phyloP scores from a whole-genome alignment of 2,329 filamentous ascomycete genomes.

The Fusarium cyanostomum region DNA sequence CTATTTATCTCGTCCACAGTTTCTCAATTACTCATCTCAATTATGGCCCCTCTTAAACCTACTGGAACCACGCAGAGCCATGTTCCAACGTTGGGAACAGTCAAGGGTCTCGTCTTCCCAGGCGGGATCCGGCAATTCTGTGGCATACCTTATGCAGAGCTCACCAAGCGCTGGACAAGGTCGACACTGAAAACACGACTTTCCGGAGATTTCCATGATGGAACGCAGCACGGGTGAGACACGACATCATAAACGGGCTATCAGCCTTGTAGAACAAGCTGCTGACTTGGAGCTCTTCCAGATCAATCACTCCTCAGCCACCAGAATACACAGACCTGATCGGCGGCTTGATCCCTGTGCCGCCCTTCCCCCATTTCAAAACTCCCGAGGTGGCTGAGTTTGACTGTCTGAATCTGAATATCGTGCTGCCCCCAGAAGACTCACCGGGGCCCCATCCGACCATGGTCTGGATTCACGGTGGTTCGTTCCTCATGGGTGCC shows the following conservation, averaged over 20 bases:
- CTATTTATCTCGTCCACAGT: too few relatives aligned
- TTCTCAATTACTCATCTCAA: too few relatives aligned
- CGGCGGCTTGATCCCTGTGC: neutral
- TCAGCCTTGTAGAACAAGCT: too few relatives aligned
- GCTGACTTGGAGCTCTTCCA: neutral
- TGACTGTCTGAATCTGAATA: constrained; percentile 25
- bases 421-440: neutral
- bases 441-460: neutral
- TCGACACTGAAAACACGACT: constrained; percentile 11
- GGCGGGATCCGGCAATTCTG: constrained; percentile 16
- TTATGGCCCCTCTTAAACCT: too few relatives aligned
- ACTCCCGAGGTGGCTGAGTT: constrained; percentile 19
- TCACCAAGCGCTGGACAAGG: constrained; percentile 29
- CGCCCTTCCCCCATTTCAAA: constrained; percentile 13
- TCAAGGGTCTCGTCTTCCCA: constrained; percentile 14
- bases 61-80: too few relatives aligned
- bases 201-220: constrained; percentile 15
- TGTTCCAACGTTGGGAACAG: neutral
- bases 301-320: constrained; percentile 24
- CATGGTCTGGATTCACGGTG: constrained; percentile 28
- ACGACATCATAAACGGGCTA: neutral
- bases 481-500: constrained; percentile 23
- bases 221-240: constrained; percentile 19
- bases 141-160: constrained; percentile 23
- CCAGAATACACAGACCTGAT: constrained; percentile 16